A percentile compares a stretch with the other conserved stretches of the same genome.
These are phyloP conservation scores for Raphanus sativus DNA, from an alignment of 345 rosid species.

Conservation along the genomic window DNA sequence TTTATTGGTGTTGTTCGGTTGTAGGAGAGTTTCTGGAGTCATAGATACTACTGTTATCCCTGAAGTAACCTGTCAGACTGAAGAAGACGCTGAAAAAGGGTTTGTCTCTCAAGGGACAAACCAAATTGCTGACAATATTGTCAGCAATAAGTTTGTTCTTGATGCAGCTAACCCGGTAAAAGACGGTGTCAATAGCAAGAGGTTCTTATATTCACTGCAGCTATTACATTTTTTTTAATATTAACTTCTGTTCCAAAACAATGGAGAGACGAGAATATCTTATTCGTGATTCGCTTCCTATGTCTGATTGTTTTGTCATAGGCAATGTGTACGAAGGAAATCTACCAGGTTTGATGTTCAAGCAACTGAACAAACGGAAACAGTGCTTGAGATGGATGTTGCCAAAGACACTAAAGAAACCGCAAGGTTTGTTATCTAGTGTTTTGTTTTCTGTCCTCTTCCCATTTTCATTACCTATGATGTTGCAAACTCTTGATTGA, in stretches of 20 bases:
- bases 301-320: constrained; percentile 21
- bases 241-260: not conserved
- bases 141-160: constrained; percentile 19
- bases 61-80: constrained; percentile 20
- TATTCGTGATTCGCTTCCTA: not conserved
- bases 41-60: constrained; percentile 15
- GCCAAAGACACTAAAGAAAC: constrained; percentile 38
- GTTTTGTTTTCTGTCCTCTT: not conserved
- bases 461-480: not conserved
- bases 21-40: constrained; percentile 30
- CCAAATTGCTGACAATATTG: constrained; percentile 15
- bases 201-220: constrained; percentile 28
- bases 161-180: constrained; percentile 18
- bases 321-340: constrained; percentile 31
- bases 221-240: not conserved
- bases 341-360: constrained; percentile 36
- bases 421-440: constrained; percentile 44
- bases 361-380: constrained; percentile 24
- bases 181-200: constrained; percentile 25
- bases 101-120: constrained; percentile 9
- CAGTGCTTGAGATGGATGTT: constrained; percentile 22
- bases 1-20: constrained; percentile 8
- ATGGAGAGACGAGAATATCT: constrained; percentile 1
- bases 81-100: constrained; percentile 8
- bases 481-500: constrained; percentile 1